phyloP scores from a whole-genome alignment of 805 yeast genomes.

The Tetrapisispora phaffii region DNA sequence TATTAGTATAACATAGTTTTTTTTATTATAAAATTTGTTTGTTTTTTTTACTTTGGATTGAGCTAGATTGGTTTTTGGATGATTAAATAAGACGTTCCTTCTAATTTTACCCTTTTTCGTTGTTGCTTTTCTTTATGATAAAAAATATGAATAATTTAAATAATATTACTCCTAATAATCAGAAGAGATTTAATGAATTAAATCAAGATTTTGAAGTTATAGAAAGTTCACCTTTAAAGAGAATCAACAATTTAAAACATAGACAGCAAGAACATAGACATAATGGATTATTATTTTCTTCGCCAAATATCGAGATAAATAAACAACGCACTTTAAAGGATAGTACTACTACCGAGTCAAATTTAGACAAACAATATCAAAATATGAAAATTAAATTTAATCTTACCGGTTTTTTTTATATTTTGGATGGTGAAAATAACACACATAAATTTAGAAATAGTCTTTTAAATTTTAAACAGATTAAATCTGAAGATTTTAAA shows the following conservation, averaged over 20 bases:
- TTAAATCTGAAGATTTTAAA: background rate
- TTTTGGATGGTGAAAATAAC: background rate
- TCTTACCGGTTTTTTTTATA: background rate
- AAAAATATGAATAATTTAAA: background rate
- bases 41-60: too few species aligned
- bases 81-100: too few species aligned
- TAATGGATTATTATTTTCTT: slow-evolving; percentile 13
- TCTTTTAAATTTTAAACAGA: background rate
- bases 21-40: too few species aligned
- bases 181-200: background rate
- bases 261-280: background rate
- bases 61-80: too few species aligned
- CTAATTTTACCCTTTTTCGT: too few species aligned
- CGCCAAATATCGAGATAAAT: slow-evolving; percentile 2
- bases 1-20: background rate
- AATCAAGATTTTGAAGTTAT: background rate
- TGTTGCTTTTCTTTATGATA: background rate
- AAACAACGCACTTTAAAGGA: background rate
- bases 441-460: background rate
- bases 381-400: background rate
- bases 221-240: slow-evolving; percentile 10
- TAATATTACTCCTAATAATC: background rate
- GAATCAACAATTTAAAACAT: background rate
- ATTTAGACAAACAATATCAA: background rate
- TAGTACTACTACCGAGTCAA: background rate